Evolutionary conservation across 495 filamentous ascomycete genomes (phyloP), one percentile per base, ranked within the genome.

Genomic region (Evernia prunastri): DNA sequence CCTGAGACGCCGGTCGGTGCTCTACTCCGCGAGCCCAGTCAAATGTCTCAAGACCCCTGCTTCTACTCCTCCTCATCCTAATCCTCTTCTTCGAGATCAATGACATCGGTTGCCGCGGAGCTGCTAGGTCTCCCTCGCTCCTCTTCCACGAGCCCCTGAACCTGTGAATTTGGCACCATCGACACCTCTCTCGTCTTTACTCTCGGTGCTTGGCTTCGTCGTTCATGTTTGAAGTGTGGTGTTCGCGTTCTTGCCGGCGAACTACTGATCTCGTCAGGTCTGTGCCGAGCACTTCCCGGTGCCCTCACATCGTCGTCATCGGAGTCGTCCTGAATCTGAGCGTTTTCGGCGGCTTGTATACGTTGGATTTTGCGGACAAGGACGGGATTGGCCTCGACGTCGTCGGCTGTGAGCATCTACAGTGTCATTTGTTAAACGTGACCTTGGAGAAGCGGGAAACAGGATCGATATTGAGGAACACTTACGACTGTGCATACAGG

Each of bases 401-500:
- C 79, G 23, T 63, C 66, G 23, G 64, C 67, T 17, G 78, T 75
- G 58, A 83, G 61, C 3, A 72, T 63, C 66, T 70, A 31, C 23
- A 7, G 51, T 12, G 18, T 33, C 47, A 29, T 35, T 15, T 17
- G 31, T 63, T 31, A 63, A 60, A 29, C 9, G 6, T 35, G 37
- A 45, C 6, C 27, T 5, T 12, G 17, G 17, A 61, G 31, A 40
- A 20, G 12, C 3, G 20, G 15, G 10, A 25, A 60, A 8, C 53
- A 63, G 12, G 10, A 49, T 6, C 18, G 8, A 25, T 23, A 11
- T 39, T 27, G 29, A 7, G 35, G 37, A 27, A 18, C 10, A 59
- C 70, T 51, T 67, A 72, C 67, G 35, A 72, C 72, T 13, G 71
- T 72, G 62, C 82, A 84, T 0, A 81, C 78, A 0, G 82, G 82